Evolutionary conservation across 768 basidiomycete species (phyloP).

Genomic region (Astraeus odoratus): DNA sequence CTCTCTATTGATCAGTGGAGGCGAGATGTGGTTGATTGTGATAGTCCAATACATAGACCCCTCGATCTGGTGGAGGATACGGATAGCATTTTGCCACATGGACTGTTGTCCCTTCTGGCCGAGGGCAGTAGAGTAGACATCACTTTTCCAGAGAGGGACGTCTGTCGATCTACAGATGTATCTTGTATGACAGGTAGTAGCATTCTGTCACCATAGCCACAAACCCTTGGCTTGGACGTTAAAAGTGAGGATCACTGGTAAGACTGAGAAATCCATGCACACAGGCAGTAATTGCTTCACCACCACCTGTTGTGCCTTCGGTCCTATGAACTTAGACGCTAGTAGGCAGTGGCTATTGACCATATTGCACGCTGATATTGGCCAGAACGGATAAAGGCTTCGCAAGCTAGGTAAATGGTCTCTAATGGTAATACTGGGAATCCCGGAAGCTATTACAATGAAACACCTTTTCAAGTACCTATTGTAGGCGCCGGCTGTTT

Average conservation of each 20-base stretch:
- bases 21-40: constrained; percentile 9
- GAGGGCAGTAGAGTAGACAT: neutral
- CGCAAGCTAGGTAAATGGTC: no score
- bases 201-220: neutral
- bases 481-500: no score
- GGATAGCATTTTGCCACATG: constrained; percentile 6
- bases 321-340: no score
- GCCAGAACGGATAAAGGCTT: no score
- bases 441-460: no score
- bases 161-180: neutral
- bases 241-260: neutral
- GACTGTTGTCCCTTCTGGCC: constrained; percentile 4
- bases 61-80: constrained; percentile 14
- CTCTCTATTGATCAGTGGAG: constrained; percentile 19
- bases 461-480: no score
- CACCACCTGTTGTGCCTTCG: no score
- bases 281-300: no score
- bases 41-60: constrained; percentile 2
- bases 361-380: no score
- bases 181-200: neutral
- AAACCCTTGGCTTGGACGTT: neutral
- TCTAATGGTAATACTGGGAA: no score
- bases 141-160: neutral
- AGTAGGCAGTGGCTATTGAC: no score
- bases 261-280: no score